These are phyloP conservation scores for Fusarium phyllophilum DNA, from an alignment of 2,329 filamentous ascomycete species.

Conservation along the genomic window DNA sequence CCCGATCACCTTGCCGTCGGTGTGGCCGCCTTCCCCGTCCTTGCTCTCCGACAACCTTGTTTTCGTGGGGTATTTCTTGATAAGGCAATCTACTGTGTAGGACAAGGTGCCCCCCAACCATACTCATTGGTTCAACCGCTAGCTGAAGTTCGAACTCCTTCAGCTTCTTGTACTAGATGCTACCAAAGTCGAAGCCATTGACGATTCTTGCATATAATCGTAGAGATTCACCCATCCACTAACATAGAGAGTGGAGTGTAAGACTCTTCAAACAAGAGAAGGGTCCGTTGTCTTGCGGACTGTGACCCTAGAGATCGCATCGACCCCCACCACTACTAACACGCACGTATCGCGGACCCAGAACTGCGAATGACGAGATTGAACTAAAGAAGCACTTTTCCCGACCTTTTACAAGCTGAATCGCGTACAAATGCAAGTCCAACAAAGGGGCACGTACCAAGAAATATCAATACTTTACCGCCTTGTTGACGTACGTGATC, in stretches of 20 bases:
- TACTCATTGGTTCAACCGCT: neutral
- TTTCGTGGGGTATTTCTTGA: neutral
- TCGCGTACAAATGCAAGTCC: neutral
- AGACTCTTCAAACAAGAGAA: slow-evolving; percentile 13
- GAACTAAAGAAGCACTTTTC: neutral
- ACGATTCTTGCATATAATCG: neutral
- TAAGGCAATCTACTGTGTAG: neutral
- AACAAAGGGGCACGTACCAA: neutral
- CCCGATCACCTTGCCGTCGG: slow-evolving; percentile 6
- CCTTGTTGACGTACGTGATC: neutral
- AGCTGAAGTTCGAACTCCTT: neutral
- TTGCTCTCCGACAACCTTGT: slow-evolving; percentile 11
- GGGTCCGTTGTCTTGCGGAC: slow-evolving; percentile 3
- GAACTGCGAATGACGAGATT: slow-evolving; percentile 7
- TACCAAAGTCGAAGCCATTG: neutral
- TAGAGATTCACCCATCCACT: slow-evolving; percentile 5
- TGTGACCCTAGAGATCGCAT: slow-evolving; percentile 14
- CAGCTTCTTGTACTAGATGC: neutral
- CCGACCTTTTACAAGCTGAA: neutral
- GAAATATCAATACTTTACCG: neutral
- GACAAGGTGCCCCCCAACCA: neutral
- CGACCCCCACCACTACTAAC: slow-evolving; percentile 21
- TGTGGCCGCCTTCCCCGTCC: neutral
- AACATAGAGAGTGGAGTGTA: neutral
- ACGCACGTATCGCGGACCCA: neutral